Percentiles rank a stretch among this genome's conserved stretches.
phyloP scores from a whole-genome alignment of 1,139 yeast genomes.

The Geotrichum siamense region DNA sequence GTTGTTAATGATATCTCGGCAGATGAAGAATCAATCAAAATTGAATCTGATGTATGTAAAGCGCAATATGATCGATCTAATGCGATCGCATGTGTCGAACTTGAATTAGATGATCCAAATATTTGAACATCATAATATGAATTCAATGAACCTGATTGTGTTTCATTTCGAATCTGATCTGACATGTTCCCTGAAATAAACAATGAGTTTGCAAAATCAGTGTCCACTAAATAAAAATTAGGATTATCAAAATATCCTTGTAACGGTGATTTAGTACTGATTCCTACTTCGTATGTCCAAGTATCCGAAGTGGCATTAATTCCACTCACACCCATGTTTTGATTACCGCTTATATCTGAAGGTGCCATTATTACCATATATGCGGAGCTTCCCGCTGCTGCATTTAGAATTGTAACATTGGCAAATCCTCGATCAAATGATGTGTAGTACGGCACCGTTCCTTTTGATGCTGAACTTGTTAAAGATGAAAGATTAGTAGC shows the following conservation, averaged over 20 bases:
- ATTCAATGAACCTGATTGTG: slow-evolving; percentile 42
- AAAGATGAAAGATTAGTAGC: slow-evolving; percentile 9
- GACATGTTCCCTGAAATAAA: slow-evolving; percentile 51
- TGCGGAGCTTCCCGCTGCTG: slow-evolving; percentile 5
- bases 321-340: background rate
- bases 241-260: slow-evolving; percentile 63
- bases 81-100: slow-evolving; percentile 3
- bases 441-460: slow-evolving; percentile 1
- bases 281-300: slow-evolving; percentile 55
- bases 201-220: slow-evolving; percentile 66
- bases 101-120: slow-evolving; percentile 34
- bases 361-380: slow-evolving; percentile 24
- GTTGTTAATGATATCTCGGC: slow-evolving; percentile 41
- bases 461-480: background rate
- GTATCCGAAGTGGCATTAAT: slow-evolving; percentile 18
- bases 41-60: slow-evolving; percentile 39
- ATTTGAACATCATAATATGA: slow-evolving; percentile 38
- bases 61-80: slow-evolving; percentile 71
- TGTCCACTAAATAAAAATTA: slow-evolving; percentile 58
- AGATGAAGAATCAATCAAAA: slow-evolving; percentile 34
- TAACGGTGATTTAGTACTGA: slow-evolving; percentile 57
- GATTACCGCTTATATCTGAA: slow-evolving; percentile 3
- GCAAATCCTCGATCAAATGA: slow-evolving; percentile 24
- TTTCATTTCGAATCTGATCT: slow-evolving; percentile 17
- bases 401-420: slow-evolving; percentile 22